These are phyloP conservation scores for Millerozyma acaciae DNA, from an alignment of 805 yeast genomes.

Conservation along the genomic window DNA sequence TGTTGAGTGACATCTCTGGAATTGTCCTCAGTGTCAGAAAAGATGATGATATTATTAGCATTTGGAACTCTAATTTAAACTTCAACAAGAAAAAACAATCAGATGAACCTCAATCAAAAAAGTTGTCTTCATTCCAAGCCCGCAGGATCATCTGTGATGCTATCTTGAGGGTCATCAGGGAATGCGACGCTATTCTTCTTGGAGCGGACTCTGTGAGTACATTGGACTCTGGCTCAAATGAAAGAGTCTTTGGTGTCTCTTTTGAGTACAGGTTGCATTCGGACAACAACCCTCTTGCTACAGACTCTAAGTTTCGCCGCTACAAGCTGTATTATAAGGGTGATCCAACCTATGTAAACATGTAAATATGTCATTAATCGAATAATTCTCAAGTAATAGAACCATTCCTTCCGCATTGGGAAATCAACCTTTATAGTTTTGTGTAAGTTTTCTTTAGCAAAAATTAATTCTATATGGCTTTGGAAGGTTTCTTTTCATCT, in stretches of 20 bases:
- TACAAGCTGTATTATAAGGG: conserved; percentile 1
- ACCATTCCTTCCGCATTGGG: no score
- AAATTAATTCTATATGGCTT: no score
- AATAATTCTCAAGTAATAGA: no score
- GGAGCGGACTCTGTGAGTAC: conserved; percentile 32
- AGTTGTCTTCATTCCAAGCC: conserved; percentile 41
- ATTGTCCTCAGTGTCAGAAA: conserved; percentile 55
- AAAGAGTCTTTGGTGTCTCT: conserved; percentile 42
- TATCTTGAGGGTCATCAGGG: conserved; percentile 42
- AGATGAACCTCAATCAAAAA: conserved; percentile 18
- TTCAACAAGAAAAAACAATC: conserved; percentile 23
- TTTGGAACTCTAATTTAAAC: conserved; percentile 57
- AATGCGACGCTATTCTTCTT: conserved; percentile 42
- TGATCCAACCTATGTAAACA: background rate
- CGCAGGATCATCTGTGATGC: conserved; percentile 45
- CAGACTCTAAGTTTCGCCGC: conserved; percentile 1
- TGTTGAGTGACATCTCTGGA: conserved; percentile 54
- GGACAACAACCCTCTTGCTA: conserved; percentile 23
- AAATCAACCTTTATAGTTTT: no score
- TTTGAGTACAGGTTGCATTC: conserved; percentile 47
- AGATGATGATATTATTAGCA: conserved; percentile 55
- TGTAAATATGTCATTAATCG: no score
- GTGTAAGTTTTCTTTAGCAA: no score
- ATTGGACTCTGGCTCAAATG: conserved; percentile 32
- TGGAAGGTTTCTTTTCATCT: no score